A percentile compares a stretch with the other conserved stretches of the same genome.
Evolutionary conservation across 2,329 filamentous ascomycete species (phyloP).

Genomic region (Pyricularia sp.): DNA sequence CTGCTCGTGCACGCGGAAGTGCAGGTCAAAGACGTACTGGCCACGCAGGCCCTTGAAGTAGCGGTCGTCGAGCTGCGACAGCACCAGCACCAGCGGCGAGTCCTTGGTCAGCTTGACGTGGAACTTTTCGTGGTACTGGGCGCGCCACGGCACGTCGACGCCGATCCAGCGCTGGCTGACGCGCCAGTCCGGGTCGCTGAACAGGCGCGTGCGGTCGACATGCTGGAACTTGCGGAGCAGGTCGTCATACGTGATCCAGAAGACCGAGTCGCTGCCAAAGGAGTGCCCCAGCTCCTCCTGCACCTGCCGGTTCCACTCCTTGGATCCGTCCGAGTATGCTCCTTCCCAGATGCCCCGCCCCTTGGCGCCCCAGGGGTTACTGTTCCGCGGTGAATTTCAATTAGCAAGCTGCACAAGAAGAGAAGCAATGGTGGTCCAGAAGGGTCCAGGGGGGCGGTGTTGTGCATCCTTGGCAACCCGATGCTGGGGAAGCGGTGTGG

Average conservation of each 20-base stretch:
- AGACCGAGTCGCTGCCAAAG: conserved; percentile 67
- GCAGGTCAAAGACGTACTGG: conserved; percentile 44
- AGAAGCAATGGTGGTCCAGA: not conserved
- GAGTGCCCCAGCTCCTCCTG: conserved; percentile 62
- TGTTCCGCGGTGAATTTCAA: conserved; percentile 15
- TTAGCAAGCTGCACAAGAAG: conserved; percentile 2
- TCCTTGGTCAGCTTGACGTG: conserved; percentile 36
- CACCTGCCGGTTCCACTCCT: conserved; percentile 77
- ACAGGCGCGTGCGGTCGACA: conserved; percentile 49
- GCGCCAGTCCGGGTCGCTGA: conserved; percentile 48
- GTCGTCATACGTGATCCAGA: conserved; percentile 51
- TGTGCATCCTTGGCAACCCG: not conserved
- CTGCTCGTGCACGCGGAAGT: conserved; percentile 43
- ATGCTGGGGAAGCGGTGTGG: not conserved
- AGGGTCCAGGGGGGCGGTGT: no score
- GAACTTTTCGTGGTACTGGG: conserved; percentile 48
- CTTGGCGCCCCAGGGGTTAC: conserved; percentile 70
- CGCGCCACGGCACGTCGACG: conserved; percentile 42
- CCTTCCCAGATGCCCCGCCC: conserved; percentile 75
- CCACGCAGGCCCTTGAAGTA: conserved; percentile 49
- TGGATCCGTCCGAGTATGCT: conserved; percentile 70
- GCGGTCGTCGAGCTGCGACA: conserved; percentile 47
- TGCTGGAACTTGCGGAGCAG: conserved; percentile 49
- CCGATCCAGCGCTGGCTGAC: conserved; percentile 32
- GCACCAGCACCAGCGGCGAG: conserved; percentile 43